Evolutionary conservation across 2,329 filamentous ascomycete species (phyloP), one percentile per base, ranked within the genome.

Genomic region (Epichloe typhina): DNA sequence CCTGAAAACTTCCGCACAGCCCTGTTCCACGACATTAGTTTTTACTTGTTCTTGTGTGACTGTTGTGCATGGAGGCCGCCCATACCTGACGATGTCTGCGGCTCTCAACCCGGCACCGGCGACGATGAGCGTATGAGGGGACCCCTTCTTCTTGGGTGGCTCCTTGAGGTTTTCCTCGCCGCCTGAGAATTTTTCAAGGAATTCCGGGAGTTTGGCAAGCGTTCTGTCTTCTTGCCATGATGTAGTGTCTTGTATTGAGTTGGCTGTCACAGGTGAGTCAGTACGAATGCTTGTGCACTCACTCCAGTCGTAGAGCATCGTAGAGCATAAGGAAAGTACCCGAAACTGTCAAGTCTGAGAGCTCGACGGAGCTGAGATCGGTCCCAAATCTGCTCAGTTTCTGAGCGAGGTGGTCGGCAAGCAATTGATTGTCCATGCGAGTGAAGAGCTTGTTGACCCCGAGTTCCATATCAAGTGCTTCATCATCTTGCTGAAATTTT

Each of bases 121-220:
- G n/a, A 98, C 78, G 37, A 98, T 80, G 50, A 98, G 75, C 1
- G 91, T 97, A 66, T 97, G 93, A 35, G 86, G 86, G 1, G 81
- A 72, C 5, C 85, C 86, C 40, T 82, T 83, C 59, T 81, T 73
- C 68, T 84, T 78, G 0, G 86, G 77, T 0, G 86, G 77, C 50
- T 79, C 74, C 1, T 75, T 75, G 19, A 95, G 72, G 50, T 72
- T 75, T 50, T 74, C 72, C 0, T 77, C 73, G 47, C 80, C 76
- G 23, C 73, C 72, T 1, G 77, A 69, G 54, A 83, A 81, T 12
- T 72, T 69, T 63, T 91, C 88, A 46, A 98, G 67, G 59, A 95
- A 98, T 0, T 74, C 75, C 0, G 91, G 82, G 15, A 97, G 73
- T 54, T 89, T 84, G 2, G 86, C 80, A 46, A 88, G 71, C 5